phyloP scores from a whole-genome alignment of 495 filamentous ascomycete genomes.

The Hyaloscypha bicolor region DNA sequence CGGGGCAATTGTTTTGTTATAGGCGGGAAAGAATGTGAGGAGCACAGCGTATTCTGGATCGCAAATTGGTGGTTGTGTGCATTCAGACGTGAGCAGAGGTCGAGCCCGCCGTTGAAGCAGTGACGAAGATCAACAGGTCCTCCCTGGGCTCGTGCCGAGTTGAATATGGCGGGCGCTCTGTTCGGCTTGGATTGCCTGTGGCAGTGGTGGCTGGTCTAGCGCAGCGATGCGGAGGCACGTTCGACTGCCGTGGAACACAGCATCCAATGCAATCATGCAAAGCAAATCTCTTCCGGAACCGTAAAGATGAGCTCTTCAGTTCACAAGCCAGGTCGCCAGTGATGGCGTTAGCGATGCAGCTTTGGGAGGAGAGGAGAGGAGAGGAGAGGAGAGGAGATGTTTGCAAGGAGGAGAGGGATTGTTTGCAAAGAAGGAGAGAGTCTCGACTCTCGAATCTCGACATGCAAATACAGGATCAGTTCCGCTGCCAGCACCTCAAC shows the following conservation, averaged over 20 bases:
- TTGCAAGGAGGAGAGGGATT: not conserved
- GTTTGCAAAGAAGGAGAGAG: not conserved
- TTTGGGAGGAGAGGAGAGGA: not conserved
- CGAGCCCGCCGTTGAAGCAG: not conserved
- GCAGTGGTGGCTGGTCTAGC: not conserved
- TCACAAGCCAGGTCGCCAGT: not conserved
- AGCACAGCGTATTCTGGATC: not conserved
- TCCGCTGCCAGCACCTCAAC: not conserved
- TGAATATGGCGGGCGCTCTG: not conserved
- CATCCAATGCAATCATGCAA: not conserved
- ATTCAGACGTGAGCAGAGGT: not conserved
- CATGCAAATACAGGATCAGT: not conserved
- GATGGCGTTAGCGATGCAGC: not conserved
- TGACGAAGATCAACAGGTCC: conserved; percentile 1
- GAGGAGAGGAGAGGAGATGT: too few relatives aligned
- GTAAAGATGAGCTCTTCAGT: not conserved
- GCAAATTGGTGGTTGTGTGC: not conserved
- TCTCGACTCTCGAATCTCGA: not conserved
- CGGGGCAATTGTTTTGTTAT: not conserved
- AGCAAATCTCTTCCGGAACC: not conserved
- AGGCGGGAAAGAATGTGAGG: not conserved
- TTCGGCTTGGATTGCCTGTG: conserved; percentile 2
- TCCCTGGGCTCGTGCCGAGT: conserved; percentile 3
- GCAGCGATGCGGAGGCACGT: not conserved
- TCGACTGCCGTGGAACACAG: not conserved